phyloP scores from a whole-genome alignment of 2,329 filamentous ascomycete genomes.

The Falciphora oryzae region DNA sequence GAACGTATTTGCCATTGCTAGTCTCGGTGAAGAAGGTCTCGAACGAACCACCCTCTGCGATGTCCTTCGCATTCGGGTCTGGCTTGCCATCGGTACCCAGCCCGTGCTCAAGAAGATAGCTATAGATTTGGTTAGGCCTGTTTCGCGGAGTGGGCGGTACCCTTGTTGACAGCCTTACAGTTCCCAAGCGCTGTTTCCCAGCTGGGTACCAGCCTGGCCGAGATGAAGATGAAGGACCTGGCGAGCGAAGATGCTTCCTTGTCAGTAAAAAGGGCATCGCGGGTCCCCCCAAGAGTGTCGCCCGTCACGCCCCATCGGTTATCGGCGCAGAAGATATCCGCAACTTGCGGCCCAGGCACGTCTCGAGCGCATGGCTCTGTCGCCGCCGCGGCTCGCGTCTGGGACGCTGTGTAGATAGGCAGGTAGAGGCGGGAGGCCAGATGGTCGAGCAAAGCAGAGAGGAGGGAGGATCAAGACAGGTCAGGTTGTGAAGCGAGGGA shows the following conservation, averaged over 20 bases:
- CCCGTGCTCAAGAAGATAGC: constrained; percentile 68
- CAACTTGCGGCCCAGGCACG: too few species aligned
- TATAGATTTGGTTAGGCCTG: constrained; percentile 24
- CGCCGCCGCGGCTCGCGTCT: too few species aligned
- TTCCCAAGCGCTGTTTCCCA: constrained; percentile 71
- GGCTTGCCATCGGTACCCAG: constrained; percentile 59
- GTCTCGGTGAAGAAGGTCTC: constrained; percentile 73
- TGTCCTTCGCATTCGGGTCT: constrained; percentile 54
- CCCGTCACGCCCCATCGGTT: too few species aligned
- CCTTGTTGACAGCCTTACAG: constrained; percentile 46
- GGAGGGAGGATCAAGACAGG: background rate
- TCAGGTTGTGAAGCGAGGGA: background rate
- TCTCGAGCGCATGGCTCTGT: too few species aligned
- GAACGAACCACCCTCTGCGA: constrained; percentile 57
- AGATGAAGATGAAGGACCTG: constrained; percentile 60
- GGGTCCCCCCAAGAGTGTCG: background rate
- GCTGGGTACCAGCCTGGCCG: constrained; percentile 66
- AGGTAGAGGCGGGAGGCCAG: background rate
- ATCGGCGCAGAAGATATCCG: too few species aligned
- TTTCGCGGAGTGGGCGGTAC: background rate
- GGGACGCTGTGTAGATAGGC: constrained; percentile 1
- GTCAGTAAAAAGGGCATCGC: constrained; percentile 10
- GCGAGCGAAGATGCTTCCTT: constrained; percentile 8
- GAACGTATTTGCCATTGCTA: constrained; percentile 65
- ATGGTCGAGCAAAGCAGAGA: background rate